Evolutionary conservation across 805 yeast species (phyloP).

Genomic region (Saccharomycopsis fodiens): DNA sequence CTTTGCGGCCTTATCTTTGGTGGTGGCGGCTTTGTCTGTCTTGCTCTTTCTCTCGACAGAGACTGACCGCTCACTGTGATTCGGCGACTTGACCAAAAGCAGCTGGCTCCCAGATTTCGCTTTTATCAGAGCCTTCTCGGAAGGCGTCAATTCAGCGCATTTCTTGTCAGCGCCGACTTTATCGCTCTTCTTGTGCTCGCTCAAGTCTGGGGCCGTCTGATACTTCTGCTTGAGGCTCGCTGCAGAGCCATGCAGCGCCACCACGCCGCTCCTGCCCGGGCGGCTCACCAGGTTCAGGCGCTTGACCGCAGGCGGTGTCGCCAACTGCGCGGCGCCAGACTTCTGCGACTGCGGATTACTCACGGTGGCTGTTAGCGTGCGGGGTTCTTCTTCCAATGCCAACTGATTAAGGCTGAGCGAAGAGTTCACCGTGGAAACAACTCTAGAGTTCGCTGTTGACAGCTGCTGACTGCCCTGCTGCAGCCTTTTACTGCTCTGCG

Average conservation of each 20-base stretch:
- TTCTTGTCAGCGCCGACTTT: too few species aligned
- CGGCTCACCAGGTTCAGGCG: neutral
- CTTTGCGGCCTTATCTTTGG: too few species aligned
- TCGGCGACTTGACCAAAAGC: too few species aligned
- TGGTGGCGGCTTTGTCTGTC: conserved; percentile 8
- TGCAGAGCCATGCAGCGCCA: neutral
- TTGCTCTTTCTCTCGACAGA: too few species aligned
- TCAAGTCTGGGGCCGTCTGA: neutral
- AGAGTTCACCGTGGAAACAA: neutral
- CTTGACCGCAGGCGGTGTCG: too few species aligned
- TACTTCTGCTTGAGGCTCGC: neutral
- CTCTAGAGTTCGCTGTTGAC: neutral
- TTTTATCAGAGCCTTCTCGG: too few species aligned
- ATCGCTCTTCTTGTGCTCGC: conserved; percentile 4
- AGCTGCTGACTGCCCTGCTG: neutral
- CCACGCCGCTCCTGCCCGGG: neutral
- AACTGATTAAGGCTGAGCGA: neutral
- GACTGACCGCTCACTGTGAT: too few species aligned
- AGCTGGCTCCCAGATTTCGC: too few species aligned
- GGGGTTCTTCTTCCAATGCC: neutral
- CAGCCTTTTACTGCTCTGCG: neutral
- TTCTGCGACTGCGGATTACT: conserved; percentile 1
- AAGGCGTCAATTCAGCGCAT: too few species aligned
- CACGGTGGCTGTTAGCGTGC: neutral
- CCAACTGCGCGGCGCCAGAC: neutral